Evolutionary conservation across 1,284 basidiomycete species (phyloP).

Genomic region (Apiotrichum sp.): DNA sequence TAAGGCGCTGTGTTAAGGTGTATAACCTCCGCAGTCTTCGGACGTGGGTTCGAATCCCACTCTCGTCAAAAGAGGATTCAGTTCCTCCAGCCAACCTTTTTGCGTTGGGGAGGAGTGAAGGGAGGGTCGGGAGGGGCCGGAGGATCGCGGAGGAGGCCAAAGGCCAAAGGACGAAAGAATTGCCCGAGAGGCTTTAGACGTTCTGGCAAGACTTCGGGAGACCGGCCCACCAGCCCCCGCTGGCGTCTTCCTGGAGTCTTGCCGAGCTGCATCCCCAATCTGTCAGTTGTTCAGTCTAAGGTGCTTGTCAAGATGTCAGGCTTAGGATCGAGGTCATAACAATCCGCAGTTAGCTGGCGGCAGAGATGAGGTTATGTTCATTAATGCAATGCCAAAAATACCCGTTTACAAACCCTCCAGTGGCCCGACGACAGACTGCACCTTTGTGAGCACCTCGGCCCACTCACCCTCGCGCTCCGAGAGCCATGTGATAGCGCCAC

Average conservation of each 20-base stretch:
- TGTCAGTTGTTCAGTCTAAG: too few species aligned
- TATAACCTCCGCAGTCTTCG: conserved; percentile 29
- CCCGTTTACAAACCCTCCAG: conserved; percentile 15
- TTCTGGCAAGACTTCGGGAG: too few species aligned
- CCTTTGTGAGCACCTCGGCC: conserved; percentile 87
- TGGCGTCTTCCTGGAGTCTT: too few species aligned
- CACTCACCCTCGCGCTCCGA: conserved; percentile 83
- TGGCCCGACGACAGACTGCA: conserved; percentile 49
- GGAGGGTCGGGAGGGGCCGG: too few species aligned
- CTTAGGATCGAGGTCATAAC: too few species aligned
- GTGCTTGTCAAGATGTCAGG: too few species aligned
- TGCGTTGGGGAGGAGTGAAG: not conserved
- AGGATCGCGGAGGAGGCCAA: too few species aligned
- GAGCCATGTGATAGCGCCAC: conserved; percentile 91
- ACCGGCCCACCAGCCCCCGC: too few species aligned
- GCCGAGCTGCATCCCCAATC: too few species aligned
- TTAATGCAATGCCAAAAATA: not conserved
- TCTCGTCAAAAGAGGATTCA: conserved; percentile 15
- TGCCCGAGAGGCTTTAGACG: too few species aligned
- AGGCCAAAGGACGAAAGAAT: too few species aligned
- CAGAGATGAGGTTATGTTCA: not conserved
- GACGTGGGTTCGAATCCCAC: conserved; percentile 46
- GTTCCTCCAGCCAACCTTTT: conserved; percentile 4
- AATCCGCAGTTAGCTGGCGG: too few species aligned
- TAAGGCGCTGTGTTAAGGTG: conserved; percentile 25